Evolutionary conservation across 2,329 filamentous ascomycete species (phyloP).

Genomic region (Bimuria novae-zelandiae): DNA sequence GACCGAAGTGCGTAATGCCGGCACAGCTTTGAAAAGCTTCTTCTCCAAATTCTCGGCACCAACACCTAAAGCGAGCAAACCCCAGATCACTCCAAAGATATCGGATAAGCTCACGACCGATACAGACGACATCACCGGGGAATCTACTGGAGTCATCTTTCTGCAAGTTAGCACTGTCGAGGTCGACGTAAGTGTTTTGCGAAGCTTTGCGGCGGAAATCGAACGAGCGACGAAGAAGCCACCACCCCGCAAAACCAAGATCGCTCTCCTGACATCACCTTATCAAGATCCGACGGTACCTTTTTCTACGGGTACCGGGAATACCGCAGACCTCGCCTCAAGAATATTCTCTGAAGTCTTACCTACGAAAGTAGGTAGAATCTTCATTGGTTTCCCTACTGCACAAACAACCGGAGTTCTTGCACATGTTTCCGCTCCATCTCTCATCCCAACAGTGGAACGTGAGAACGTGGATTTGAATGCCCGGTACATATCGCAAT

Average conservation of each 20-base stretch:
- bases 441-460: constrained; percentile 95
- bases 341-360: constrained; percentile 91
- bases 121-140: constrained; percentile 70
- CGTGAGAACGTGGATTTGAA: constrained; percentile 96
- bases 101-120: background rate
- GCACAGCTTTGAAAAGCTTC: constrained; percentile 45
- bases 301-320: constrained; percentile 56
- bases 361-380: constrained; percentile 83
- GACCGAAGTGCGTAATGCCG: constrained; percentile 41
- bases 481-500: constrained; percentile 88
- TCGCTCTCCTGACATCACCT: constrained; percentile 88
- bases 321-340: constrained; percentile 60
- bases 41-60: constrained; percentile 45
- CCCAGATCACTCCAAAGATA: constrained; percentile 7
- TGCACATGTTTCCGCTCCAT: constrained; percentile 92
- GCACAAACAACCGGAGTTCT: constrained; percentile 95
- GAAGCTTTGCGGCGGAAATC: constrained; percentile 78
- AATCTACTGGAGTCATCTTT: constrained; percentile 80
- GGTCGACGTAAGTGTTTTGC: constrained; percentile 74
- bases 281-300: constrained; percentile 79
- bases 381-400: constrained; percentile 98
- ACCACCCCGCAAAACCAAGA: constrained; percentile 82
- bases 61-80: constrained; percentile 25
- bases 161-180: constrained; percentile 84
- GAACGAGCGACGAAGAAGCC: constrained; percentile 97